Evolutionary conservation across 495 filamentous ascomycete genomes (phyloP).

Genomic region (Penicillium crystallinum): DNA sequence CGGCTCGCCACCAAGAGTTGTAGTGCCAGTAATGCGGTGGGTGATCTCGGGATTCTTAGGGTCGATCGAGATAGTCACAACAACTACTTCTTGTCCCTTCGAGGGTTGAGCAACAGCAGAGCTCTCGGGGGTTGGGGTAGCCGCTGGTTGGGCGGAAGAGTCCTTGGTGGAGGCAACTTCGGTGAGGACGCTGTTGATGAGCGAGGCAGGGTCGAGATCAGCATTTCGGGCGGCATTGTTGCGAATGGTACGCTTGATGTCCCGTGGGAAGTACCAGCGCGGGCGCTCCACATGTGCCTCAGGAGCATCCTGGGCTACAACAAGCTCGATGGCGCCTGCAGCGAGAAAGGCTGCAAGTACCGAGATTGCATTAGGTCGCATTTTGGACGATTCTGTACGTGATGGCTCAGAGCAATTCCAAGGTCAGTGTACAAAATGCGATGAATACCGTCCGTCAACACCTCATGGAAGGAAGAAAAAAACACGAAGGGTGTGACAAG

Average conservation of each 20-base stretch:
- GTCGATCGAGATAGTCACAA: conserved; percentile 19
- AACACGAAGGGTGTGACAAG: neutral
- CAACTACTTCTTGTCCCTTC: conserved; percentile 16
- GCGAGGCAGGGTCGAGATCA: neutral
- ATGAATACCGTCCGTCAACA: conserved; percentile 20
- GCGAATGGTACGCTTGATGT: conserved; percentile 40
- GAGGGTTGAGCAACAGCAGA: neutral
- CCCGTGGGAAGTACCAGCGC: conserved; percentile 43
- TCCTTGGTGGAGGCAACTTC: neutral
- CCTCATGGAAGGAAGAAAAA: conserved; percentile 20
- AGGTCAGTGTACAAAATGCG: conserved; percentile 19
- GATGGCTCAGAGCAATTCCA: conserved; percentile 4
- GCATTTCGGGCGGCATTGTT: conserved; percentile 19
- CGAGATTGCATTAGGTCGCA: conserved; percentile 28
- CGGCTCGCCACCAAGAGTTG: conserved; percentile 18
- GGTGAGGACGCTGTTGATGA: neutral
- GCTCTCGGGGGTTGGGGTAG: neutral
- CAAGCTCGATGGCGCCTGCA: conserved; percentile 33
- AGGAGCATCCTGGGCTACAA: conserved; percentile 29
- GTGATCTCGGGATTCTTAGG: conserved; percentile 9
- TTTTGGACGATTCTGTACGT: conserved; percentile 16
- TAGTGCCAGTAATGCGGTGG: conserved; percentile 12
- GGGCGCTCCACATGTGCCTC: conserved; percentile 34
- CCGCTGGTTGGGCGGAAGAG: neutral
- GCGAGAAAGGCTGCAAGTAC: conserved; percentile 31